A percentile compares a stretch with the other conserved stretches of the same genome.
Conservation (phyloP, 805 yeast genomes). For the Zygosaccharomyces bisporus region DNA sequence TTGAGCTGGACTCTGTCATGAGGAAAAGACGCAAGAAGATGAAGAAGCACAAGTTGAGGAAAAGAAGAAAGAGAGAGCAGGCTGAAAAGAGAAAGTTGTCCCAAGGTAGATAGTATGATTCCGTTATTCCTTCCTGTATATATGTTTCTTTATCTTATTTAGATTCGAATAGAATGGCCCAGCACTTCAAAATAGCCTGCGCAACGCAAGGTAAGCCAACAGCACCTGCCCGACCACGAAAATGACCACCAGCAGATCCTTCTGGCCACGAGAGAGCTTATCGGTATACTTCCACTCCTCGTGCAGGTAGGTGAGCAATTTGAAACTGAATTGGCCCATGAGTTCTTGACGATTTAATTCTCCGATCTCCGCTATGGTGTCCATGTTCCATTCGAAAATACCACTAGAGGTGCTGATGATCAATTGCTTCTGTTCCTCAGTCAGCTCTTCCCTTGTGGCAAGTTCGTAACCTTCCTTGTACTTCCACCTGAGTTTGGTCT, state of each 20-base stretch:
- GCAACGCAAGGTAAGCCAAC: slow-evolving; percentile 11
- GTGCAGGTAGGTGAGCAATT: slow-evolving; percentile 38
- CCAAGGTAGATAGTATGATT: slow-evolving; percentile 29
- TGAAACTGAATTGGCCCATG: slow-evolving; percentile 51
- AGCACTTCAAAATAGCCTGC: slow-evolving; percentile 10
- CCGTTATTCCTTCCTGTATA: slow-evolving; percentile 10
- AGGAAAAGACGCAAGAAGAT: slow-evolving; percentile 88
- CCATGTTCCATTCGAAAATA: slow-evolving; percentile 60
- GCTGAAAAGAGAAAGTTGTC: slow-evolving; percentile 71
- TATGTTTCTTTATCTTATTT: slow-evolving; percentile 2
- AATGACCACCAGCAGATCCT: slow-evolving; percentile 11
- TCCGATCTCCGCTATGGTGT: slow-evolving; percentile 64
- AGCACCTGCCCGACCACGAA: slow-evolving; percentile 13
- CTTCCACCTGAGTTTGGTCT: slow-evolving; percentile 55
- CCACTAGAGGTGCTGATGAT: slow-evolving; percentile 64
- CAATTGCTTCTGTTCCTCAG: slow-evolving; percentile 67
- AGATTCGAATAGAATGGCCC: not conserved
- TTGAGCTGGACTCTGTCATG: slow-evolving; percentile 63
- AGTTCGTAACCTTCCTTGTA: slow-evolving; percentile 78
- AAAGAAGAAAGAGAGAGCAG: slow-evolving; percentile 93
- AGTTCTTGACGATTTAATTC: slow-evolving; percentile 57
- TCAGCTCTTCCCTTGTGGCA: slow-evolving; percentile 63
- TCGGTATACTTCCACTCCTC: slow-evolving; percentile 35
- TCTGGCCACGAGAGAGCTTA: slow-evolving; percentile 18
- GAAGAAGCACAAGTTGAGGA: slow-evolving; percentile 96